Percentiles rank a stretch among this genome's conserved stretches.
Conservation (phyloP, 2,329 filamentous ascomycete species). For the Boeremia lycopersici region DNA sequence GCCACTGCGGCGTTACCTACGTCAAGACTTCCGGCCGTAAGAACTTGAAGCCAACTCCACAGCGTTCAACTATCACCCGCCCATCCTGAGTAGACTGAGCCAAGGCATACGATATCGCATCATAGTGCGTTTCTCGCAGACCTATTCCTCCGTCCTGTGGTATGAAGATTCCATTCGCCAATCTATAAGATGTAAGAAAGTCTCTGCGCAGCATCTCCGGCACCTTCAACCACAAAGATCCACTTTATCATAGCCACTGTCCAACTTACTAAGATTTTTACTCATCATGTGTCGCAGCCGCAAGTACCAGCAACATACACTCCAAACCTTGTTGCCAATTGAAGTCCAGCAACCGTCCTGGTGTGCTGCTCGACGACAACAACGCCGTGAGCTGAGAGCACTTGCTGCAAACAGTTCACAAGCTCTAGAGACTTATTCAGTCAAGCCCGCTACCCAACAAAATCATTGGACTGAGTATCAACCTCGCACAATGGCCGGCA, state of each 20-base stretch:
- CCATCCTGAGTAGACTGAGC: not conserved
- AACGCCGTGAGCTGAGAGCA: slow-evolving; percentile 4
- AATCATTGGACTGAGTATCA: slow-evolving; percentile 10
- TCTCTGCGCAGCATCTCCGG: not conserved
- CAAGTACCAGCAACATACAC: not conserved
- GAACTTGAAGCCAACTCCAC: not conserved
- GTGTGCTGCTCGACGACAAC: slow-evolving; percentile 6
- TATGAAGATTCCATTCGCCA: not conserved
- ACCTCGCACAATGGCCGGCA: slow-evolving; percentile 25
- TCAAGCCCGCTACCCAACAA: not conserved
- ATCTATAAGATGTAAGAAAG: slow-evolving; percentile 8
- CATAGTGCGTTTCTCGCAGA: not conserved
- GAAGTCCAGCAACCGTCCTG: not conserved
- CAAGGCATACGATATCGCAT: not conserved
- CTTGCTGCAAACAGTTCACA: not conserved
- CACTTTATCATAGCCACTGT: not conserved
- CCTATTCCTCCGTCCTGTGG: not conserved
- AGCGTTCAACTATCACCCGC: not conserved
- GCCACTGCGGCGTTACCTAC: slow-evolving; percentile 6
- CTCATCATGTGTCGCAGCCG: slow-evolving; percentile 14
- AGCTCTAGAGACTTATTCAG: not conserved
- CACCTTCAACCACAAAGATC: not conserved
- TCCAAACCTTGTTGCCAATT: not conserved
- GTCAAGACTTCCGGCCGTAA: slow-evolving; percentile 17
- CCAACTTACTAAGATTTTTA: not conserved